Conservation (phyloP, 169 alveolate genomes). For the Miamiensis avidus region DNA sequence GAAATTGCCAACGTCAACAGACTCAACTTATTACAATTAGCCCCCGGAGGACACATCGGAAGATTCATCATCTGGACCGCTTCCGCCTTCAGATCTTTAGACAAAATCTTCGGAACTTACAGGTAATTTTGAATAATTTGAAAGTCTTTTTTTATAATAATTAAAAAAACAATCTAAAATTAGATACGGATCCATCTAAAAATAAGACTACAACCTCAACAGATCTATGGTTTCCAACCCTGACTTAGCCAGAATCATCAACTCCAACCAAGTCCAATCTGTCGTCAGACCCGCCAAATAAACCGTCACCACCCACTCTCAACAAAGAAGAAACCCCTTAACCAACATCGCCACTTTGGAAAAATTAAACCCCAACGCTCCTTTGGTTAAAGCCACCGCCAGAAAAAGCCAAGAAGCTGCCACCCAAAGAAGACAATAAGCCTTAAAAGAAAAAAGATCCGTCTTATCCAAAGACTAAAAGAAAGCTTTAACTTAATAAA, state of each 20-base stretch:
- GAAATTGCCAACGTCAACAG: slow-evolving; percentile 95
- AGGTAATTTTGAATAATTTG: neutral
- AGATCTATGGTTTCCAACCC: slow-evolving; percentile 90
- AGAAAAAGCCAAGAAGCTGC: slow-evolving; percentile 43
- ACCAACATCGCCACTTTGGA: slow-evolving; percentile 71
- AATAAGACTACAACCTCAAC: slow-evolving; percentile 76
- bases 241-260: slow-evolving; percentile 95
- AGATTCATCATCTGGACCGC: slow-evolving; percentile 97
- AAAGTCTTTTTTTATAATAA: neutral
- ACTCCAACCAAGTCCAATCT: slow-evolving; percentile 95
- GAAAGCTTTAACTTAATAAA: neutral
- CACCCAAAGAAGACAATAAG: slow-evolving; percentile 36
- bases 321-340: slow-evolving; percentile 79
- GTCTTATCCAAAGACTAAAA: neutral
- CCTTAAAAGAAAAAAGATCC: slow-evolving; percentile 50
- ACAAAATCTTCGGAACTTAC: slow-evolving; percentile 90
- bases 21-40: slow-evolving; percentile 95
- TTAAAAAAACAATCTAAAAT: slow-evolving; percentile 22
- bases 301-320: slow-evolving; percentile 45
- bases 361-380: slow-evolving; percentile 72
- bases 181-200: slow-evolving; percentile 45
- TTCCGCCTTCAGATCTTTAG: slow-evolving; percentile 93
- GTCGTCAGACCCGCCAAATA: slow-evolving; percentile 84
- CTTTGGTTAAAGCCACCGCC: slow-evolving; percentile 15
- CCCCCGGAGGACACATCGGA: slow-evolving; percentile 99